A percentile compares a stretch with the other conserved stretches of the same genome.
These are phyloP conservation scores for Podospora fimiseda DNA, from an alignment of 495 filamentous ascomycete genomes.

Conservation along the genomic window DNA sequence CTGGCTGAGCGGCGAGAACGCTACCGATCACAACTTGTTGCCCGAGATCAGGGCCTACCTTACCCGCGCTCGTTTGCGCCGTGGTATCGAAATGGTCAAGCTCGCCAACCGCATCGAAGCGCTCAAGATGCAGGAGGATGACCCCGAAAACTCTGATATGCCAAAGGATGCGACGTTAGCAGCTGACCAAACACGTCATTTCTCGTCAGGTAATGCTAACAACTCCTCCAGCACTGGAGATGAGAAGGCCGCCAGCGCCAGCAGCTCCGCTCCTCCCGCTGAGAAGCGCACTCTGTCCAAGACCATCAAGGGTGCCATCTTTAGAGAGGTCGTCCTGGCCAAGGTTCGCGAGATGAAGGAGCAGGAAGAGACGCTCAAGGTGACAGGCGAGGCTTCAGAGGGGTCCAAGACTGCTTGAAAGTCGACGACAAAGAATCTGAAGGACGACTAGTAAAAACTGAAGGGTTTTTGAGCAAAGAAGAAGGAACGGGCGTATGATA, in stretches of 20 bases:
- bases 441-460: too few relatives aligned
- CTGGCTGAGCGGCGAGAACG: slow-evolving; percentile 88
- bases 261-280: slow-evolving; percentile 21
- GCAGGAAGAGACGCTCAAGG: slow-evolving; percentile 64
- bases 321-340: slow-evolving; percentile 93
- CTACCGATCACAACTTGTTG: slow-evolving; percentile 90
- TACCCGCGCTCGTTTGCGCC: slow-evolving; percentile 78
- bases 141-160: slow-evolving; percentile 60
- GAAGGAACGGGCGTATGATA: too few relatives aligned
- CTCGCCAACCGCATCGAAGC: slow-evolving; percentile 94
- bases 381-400: slow-evolving; percentile 46
- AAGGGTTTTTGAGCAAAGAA: too few relatives aligned
- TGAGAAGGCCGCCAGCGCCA: slow-evolving; percentile 5
- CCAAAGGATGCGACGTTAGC: slow-evolving; percentile 57
- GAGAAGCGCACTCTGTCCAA: slow-evolving; percentile 66
- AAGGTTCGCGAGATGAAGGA: slow-evolving; percentile 94
- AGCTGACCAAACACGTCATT: slow-evolving; percentile 45
- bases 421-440: too few relatives aligned
- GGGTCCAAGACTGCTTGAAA: slow-evolving; percentile 1
- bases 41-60: slow-evolving; percentile 96
- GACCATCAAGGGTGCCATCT: slow-evolving; percentile 82
- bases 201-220: too few relatives aligned
- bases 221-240: slow-evolving; percentile 1
- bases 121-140: slow-evolving; percentile 92
- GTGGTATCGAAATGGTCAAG: slow-evolving; percentile 96